Evolutionary conservation across 441 rosid species (phyloP), one percentile per base, ranked within the genome.

Genomic region (Bruguiera hainesii): DNA sequence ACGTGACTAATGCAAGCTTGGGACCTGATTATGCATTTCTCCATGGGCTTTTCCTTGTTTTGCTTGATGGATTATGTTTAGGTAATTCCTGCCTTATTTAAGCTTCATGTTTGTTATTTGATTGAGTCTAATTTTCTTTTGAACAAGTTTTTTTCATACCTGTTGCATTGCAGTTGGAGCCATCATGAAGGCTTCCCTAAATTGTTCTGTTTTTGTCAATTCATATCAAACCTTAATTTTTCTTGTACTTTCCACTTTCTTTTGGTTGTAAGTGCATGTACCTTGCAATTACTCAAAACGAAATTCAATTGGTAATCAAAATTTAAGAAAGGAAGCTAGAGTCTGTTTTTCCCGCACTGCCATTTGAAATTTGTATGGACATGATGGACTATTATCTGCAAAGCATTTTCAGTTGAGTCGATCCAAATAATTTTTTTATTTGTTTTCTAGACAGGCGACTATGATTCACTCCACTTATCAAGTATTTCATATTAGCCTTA

Each of bases 31-130:
- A 70, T 79, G 89, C 97, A 31, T 81, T 89, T 62, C 78, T 90
- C 64, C 99, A 96, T 74, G 99, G 99, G 61, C 87, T 86, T 75
- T 96, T 93, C 81, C 99, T 96, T 70, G 88, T 88, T 82, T 78
- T 96, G 81, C 96, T 96, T 68, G 99, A 93, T 85, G 99, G 99
- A 66, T 67, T 96, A 63, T 83, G 91, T 81, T 78, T 96, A 80
- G 99, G 98, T 93, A 84, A 63, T 61, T 37, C 64, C 58, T 63
- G 19, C 53, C 55, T 7, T 29, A 26, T 21, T 61, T 9, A 25
- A 56, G 28, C 20, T n/a, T 30, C 49, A 2, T 30, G 0, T 42
- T 23, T 52, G 23, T 57, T 23, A 11, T 11, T 50, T 69, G 23
- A 55, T 20, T 68, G 39, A 16, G 23, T 61, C n/a, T 58, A 63